Evolutionary conservation across 192 early-diverging fungal species (phyloP).

Genomic region (Lobosporangium transversale): DNA sequence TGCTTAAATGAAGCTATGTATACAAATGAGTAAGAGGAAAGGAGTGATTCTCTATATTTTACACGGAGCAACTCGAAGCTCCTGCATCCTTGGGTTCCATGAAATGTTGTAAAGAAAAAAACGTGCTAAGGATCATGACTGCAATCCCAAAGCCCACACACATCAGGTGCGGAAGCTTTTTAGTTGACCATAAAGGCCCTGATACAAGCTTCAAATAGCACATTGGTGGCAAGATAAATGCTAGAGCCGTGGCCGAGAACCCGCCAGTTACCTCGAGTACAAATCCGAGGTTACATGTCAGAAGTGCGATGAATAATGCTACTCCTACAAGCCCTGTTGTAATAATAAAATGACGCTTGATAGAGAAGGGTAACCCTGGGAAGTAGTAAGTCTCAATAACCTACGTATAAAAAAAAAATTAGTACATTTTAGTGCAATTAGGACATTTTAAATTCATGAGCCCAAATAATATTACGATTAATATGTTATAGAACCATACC

Average conservation of each 20-base stretch:
- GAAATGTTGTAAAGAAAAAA: constrained; percentile 48
- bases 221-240: constrained; percentile 87
- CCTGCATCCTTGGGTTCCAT: constrained; percentile 19
- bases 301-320: constrained; percentile 75
- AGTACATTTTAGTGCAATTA: background rate
- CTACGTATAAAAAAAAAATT: constrained; percentile 21
- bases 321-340: constrained; percentile 73
- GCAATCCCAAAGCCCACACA: constrained; percentile 79
- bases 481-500: constrained; percentile 41
- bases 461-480: background rate
- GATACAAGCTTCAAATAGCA: constrained; percentile 81
- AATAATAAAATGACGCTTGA: constrained; percentile 70
- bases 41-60: too few species aligned
- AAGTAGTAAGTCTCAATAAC: constrained; percentile 76
- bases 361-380: constrained; percentile 59
- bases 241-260: constrained; percentile 87
- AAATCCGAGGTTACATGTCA: constrained; percentile 84
- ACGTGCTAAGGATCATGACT: constrained; percentile 80
- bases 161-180: constrained; percentile 72
- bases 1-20: background rate
- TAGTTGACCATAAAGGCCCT: constrained; percentile 62
- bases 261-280: constrained; percentile 90
- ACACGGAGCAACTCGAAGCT: constrained; percentile 29
- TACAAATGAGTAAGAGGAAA: too few species aligned
- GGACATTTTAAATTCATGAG: background rate